Evolutionary conservation across 73 alveolate genomes (phyloP).

Genomic region (Paramecium sonneborni): DNA sequence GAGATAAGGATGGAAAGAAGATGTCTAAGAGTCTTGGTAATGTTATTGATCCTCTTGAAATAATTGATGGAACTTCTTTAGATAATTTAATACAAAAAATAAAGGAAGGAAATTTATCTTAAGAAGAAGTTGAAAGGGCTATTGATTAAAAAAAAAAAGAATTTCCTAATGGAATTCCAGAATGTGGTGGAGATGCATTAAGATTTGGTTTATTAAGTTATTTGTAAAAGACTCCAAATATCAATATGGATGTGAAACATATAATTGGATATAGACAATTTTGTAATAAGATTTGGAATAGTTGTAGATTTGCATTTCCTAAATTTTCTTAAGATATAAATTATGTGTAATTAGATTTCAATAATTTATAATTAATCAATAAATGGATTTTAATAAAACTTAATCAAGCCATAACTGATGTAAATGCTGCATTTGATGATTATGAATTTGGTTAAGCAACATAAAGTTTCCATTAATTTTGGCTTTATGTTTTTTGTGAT

Average conservation of each 20-base stretch:
- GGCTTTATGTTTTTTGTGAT: conserved; percentile 92
- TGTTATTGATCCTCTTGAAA: conserved; percentile 99
- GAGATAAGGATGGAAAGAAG: conserved; percentile 94
- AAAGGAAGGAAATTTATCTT: conserved; percentile 90
- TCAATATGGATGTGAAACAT: conserved; percentile 86
- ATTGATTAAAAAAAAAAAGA: conserved; percentile 6
- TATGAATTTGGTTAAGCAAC: conserved; percentile 93
- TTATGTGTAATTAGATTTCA: conserved; percentile 74
- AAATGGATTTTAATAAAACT: conserved; percentile 93
- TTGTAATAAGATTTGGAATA: conserved; percentile 96
- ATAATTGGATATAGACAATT: conserved; percentile 96
- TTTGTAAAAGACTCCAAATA: conserved; percentile 87
- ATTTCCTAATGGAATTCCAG: conserved; percentile 66
- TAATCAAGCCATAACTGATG: conserved; percentile 68
- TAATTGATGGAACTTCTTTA: conserved; percentile 90
- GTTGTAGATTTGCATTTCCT: conserved; percentile 84
- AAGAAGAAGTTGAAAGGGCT: conserved; percentile 80
- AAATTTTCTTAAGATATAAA: conserved; percentile 81
- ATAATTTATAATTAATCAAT: conserved; percentile 80
- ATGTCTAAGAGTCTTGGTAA: conserved; percentile 98
- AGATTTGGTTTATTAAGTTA: conserved; percentile 96
- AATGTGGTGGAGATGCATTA: conserved; percentile 99
- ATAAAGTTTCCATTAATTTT: conserved; percentile 82
- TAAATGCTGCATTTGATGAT: conserved; percentile 76
- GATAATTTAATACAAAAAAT: conserved; percentile 85